phyloP scores from a whole-genome alignment of 306 rosid species.

The Oemleria cerasiformis region DNA sequence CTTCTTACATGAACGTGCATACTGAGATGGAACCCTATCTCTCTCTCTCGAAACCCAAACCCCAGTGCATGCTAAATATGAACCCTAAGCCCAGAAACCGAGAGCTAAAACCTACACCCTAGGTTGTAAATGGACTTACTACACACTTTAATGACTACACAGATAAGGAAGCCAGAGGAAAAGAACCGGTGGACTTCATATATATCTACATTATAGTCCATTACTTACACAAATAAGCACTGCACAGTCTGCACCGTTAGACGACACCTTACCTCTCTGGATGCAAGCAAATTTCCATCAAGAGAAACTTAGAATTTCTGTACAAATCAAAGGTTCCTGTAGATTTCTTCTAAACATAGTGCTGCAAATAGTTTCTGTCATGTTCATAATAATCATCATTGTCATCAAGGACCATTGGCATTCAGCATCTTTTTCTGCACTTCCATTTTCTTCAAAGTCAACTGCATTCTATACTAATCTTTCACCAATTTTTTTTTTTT shows the following conservation, averaged over 20 bases:
- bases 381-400: neutral
- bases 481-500: neutral
- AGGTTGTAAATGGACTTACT: too few relatives aligned
- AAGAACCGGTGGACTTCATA: too few relatives aligned
- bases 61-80: neutral
- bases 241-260: too few relatives aligned
- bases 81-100: neutral
- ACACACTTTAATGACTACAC: too few relatives aligned
- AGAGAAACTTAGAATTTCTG: too few relatives aligned
- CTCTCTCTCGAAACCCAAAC: neutral
- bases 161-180: too few relatives aligned
- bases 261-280: neutral
- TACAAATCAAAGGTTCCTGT: neutral
- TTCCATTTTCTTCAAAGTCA: neutral
- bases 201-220: too few relatives aligned
- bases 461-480: neutral
- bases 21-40: neutral
- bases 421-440: neutral
- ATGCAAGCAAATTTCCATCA: neutral
- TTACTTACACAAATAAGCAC: too few relatives aligned
- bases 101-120: neutral
- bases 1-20: neutral
- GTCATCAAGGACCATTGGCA: neutral
- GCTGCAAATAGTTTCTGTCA: neutral
- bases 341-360: neutral